Evolutionary conservation across 768 basidiomycete genomes (phyloP), one percentile per base, ranked within the genome.

Genomic region (Lyophyllum atratum): DNA sequence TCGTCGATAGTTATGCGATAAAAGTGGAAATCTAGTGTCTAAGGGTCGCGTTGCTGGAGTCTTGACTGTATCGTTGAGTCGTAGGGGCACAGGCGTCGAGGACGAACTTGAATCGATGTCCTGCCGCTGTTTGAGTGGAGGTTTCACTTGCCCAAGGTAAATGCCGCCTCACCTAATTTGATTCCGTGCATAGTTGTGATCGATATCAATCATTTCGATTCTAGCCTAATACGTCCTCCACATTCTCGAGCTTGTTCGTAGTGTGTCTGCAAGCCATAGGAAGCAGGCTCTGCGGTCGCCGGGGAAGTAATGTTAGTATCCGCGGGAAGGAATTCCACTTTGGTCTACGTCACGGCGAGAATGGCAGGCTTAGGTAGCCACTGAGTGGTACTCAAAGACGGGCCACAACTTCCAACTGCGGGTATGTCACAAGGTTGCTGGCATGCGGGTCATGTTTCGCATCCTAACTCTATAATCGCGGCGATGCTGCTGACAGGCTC

Each of bases 131-230:
- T 15, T 9, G 34, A 4, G 34, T 15, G 34, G 34, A 37, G 25
- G 49, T 50, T 22, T 50, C 49, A 50, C 37, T 40, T 42, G 24
- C 24, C 37, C 50, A 40, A 51, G 50, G 26, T 37, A 40, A 51
- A 51, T 37, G 37, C 24, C 28, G 28, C 28, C 39, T 4, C 11
- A 5, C 5, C 17, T 19, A 19, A 40, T 40, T 15, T 10, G n/a
- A n/a, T 40, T 40, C 39, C n/a, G 39, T 19, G 17, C 2, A 19
- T 19, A n/a, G 4, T 40, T 19, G 39, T 40, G 39, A 40, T 40
- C 39, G 39, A 40, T 40, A n/a, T 5, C 39, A n/a, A 3, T 15
- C 11, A 40, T 40, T 19, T n/a, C n/a, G n/a, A 19, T 40, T 10
- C 11, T 31, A 6, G 5, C 29, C 29, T 5, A 31, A 31, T 6